A percentile compares a stretch with the other conserved stretches of the same genome.
Conservation (phyloP, 1,284 basidiomycete genomes). For the Pseudozyma flocculosa region DNA sequence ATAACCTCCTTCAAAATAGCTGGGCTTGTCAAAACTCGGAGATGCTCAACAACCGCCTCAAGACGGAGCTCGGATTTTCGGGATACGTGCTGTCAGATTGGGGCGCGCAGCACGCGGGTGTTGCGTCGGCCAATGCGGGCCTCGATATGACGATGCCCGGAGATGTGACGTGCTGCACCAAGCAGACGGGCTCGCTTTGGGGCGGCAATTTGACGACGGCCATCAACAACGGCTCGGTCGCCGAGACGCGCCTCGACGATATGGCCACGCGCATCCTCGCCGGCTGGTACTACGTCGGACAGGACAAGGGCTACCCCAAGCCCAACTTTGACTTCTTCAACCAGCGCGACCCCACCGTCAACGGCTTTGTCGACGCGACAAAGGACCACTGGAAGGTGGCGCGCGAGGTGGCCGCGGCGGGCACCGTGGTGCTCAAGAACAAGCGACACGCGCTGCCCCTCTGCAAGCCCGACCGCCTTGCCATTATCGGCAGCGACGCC, state of each 20-base stretch:
- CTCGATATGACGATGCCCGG: constrained; percentile 66
- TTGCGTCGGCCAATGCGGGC: constrained; percentile 64
- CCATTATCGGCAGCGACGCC: constrained; percentile 63
- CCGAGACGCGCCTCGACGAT: constrained; percentile 64
- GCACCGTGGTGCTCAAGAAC: constrained; percentile 76
- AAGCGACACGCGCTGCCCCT: constrained; percentile 33
- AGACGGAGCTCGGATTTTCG: constrained; percentile 75
- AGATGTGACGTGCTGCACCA: constrained; percentile 27
- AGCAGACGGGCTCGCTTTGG: constrained; percentile 22
- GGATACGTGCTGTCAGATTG: constrained; percentile 64
- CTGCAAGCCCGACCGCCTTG: constrained; percentile 32
- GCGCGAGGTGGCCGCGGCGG: constrained; percentile 72
- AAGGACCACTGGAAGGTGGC: constrained; percentile 70
- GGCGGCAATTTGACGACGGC: constrained; percentile 65
- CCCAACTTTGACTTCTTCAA: constrained; percentile 48
- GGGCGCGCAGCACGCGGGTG: constrained; percentile 46
- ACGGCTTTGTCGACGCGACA: constrained; percentile 72
- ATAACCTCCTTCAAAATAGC: constrained; percentile 64
- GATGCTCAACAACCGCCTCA: constrained; percentile 70
- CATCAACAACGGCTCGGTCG: constrained; percentile 71
- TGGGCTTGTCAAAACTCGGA: constrained; percentile 67
- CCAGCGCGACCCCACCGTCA: constrained; percentile 41
- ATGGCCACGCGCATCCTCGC: constrained; percentile 57
- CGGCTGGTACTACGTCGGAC: constrained; percentile 58
- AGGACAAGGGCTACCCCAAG: constrained; percentile 49